Evolutionary conservation across 2,329 filamentous ascomycete genomes (phyloP), one percentile per base, ranked within the genome.

Genomic region (Lojkania enalia): DNA sequence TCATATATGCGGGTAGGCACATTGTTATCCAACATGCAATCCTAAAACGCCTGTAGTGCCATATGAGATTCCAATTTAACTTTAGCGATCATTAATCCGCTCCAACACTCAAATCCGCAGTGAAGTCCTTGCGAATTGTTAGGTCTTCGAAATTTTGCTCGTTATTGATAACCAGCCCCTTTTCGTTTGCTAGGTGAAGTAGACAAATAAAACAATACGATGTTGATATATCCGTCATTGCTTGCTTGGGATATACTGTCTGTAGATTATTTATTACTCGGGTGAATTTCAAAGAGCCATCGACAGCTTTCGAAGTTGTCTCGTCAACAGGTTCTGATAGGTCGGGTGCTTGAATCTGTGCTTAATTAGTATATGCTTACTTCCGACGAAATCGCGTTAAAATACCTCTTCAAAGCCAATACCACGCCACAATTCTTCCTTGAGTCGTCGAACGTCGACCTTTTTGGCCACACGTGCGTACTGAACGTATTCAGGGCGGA

Each of bases 141-240:
- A 81, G 55, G 46, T 81, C 75, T 39, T 71, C 68, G 52, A 75
- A 76, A 7, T 67, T 71, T 23, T 79, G 74, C 32, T 80, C 74
- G 43, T 83, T 84, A 54, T 87, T 80, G 51, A 96, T 87, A 18
- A 87, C 78, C 29, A 96, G 75, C 0, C 91, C 91, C 74, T 95
- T 92, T 66, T 96, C 91, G 71, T 96, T 96, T 48, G 91, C 91
- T 60, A 96, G 68, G 71, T 96, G 91, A 54, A 96, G 74, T 46
- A 96, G 73, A 60, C 88, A 95, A 52, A 99, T 99, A 73, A 97
- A 99, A 68, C 94, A 95, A 56, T 81, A 87, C 13, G 79, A 95
- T 0, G 94, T 99, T 25, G 90, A 96, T 62, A 99, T 97, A 70
- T 99, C 94, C 49, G 87, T 84, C 83, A 99, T 88, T 48, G 84